phyloP scores from a whole-genome alignment of 257 asterid genomes.

The Scutellaria baicalensis region DNA sequence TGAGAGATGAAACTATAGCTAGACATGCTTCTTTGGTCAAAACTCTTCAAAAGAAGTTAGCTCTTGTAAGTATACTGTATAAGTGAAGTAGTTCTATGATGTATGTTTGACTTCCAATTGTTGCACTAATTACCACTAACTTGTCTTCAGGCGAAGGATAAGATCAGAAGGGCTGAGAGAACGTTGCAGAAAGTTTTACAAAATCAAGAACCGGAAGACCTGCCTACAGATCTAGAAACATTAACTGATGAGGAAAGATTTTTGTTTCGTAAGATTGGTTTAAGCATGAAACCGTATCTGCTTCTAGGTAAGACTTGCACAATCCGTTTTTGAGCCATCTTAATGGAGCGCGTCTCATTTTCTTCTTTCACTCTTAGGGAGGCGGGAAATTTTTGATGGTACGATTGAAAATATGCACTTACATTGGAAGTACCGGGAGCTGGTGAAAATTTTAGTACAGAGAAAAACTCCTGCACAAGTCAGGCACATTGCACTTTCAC shows the following conservation, averaged over 20 bases:
- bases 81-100: neutral
- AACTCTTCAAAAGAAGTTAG: constrained; percentile 61
- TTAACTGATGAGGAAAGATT: constrained; percentile 80
- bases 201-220: constrained; percentile 50
- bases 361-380: constrained; percentile 40
- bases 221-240: constrained; percentile 81
- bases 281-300: constrained; percentile 84
- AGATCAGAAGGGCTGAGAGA: constrained; percentile 63
- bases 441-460: constrained; percentile 72
- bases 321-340: neutral
- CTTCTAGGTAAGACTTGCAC: constrained; percentile 48
- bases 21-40: constrained; percentile 56
- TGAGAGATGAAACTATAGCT: constrained; percentile 56
- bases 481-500: constrained; percentile 67
- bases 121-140: constrained; percentile 1
- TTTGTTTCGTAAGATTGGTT: constrained; percentile 73
- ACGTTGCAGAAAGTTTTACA: constrained; percentile 51
- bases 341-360: neutral
- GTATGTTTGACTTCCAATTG: neutral
- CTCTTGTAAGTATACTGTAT: constrained; percentile 45
- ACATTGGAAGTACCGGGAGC: constrained; percentile 92
- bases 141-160: constrained; percentile 62
- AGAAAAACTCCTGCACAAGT: constrained; percentile 59
- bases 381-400: constrained; percentile 83
- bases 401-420: constrained; percentile 91